Base-by-base conservation (phyloP, 345 rosid species). In the Limnanthes douglasii region DNA sequence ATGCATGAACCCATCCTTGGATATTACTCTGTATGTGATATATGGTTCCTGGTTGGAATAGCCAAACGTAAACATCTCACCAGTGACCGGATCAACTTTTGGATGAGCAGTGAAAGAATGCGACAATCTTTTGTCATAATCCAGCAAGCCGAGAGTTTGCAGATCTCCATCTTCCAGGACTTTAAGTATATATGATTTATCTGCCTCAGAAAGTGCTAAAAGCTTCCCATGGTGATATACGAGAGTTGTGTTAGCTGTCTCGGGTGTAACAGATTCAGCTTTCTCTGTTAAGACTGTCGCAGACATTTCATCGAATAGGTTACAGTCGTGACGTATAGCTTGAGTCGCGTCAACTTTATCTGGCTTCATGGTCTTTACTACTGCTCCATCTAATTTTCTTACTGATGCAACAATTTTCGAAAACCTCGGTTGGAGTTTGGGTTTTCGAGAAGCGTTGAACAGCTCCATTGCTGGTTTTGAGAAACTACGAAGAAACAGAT, bases 91-190 rank as follows among this genome's bases (percentile, higher is more conserved):
- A 48, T 90, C 95, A 27, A 84, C 76, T 62, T 90, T 84, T 0
- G 95, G 98, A 60, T 84, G 98, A 42, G 98, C 98, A 52, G 92
- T 74, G 61, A 90, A 84, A 29, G 95, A 62, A 62, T 90, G 98
- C 23, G 61, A 41, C 58, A 90, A 57, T 61, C 98, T 73, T 65
- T 80, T 90, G 65, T 79, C 92, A 61, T 79, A 90, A 67, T 90
- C 98, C 43, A 90, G 58, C 61, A 90, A 37, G 49, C 98, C 98
- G 41, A 90, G 65, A 35, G 98, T 84, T 59, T 84, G 94, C 34
- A 90, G 81, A 62, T 90, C 95, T 43, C 95, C 98, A 72, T 90
- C 95, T 67, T 83, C 84, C 73, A 77, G 49, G 41, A 90, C 78
- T 68, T 61, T 84, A 32, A 84, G 39, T 70, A 72, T 70, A 84